phyloP scores from a whole-genome alignment of 495 filamentous ascomycete species.

The Penicillium antarcticum region DNA sequence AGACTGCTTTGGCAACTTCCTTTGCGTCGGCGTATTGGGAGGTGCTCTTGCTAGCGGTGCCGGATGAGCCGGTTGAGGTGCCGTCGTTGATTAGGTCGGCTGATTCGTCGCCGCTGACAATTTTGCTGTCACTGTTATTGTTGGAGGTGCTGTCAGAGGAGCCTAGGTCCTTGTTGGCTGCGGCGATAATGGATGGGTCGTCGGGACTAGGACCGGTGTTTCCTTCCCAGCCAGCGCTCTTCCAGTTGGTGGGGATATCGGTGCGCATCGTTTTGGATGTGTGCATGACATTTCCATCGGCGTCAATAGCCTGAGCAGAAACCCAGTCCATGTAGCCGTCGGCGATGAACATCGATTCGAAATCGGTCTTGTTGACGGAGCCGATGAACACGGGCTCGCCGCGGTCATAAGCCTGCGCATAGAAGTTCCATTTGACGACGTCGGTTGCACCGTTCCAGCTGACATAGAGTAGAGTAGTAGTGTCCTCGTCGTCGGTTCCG shows the following conservation, averaged over 20 bases:
- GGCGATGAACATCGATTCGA: constrained; percentile 44
- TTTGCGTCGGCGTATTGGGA: constrained; percentile 22
- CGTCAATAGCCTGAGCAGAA: constrained; percentile 35
- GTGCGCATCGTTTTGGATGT: constrained; percentile 28
- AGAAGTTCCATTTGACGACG: constrained; percentile 40
- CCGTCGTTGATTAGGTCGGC: constrained; percentile 9
- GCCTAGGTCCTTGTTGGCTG: constrained; percentile 10
- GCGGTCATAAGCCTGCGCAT: constrained; percentile 24
- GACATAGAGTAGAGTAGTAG: constrained; percentile 39
- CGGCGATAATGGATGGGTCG: constrained; percentile 29
- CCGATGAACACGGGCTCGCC: constrained; percentile 29
- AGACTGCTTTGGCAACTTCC: constrained; percentile 30
- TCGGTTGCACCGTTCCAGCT: constrained; percentile 52
- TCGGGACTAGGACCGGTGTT: constrained; percentile 24
- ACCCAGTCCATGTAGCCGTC: constrained; percentile 41
- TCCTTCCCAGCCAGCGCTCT: constrained; percentile 31
- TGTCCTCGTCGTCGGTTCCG: constrained; percentile 29
- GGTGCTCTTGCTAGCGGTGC: neutral
- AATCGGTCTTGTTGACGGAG: constrained; percentile 35
- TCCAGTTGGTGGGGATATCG: constrained; percentile 31
- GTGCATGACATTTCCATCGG: constrained; percentile 28
- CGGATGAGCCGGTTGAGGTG: neutral
- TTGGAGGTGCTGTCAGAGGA: constrained; percentile 14
- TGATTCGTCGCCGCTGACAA: constrained; percentile 10
- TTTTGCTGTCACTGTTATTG: constrained; percentile 6